phyloP scores from a whole-genome alignment of 805 yeast genomes.

The Candida koratica region DNA sequence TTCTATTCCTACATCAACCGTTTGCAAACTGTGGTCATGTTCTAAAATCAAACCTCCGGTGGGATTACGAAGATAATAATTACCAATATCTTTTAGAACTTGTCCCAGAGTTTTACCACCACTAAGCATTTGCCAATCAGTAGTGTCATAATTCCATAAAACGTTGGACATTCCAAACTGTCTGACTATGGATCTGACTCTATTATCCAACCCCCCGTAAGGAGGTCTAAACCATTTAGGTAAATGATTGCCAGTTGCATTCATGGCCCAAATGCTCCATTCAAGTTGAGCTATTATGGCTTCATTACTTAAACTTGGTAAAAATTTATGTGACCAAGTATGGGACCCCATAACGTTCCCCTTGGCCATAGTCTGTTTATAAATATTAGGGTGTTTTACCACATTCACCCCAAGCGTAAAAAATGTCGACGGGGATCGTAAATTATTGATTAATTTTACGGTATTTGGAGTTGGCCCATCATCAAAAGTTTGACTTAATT shows the following conservation, averaged over 20 bases:
- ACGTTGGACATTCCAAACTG: conserved; percentile 86
- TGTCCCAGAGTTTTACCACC: conserved; percentile 46
- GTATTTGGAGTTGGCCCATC: conserved; percentile 90
- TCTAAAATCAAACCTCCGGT: conserved; percentile 71
- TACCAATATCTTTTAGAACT: conserved; percentile 51
- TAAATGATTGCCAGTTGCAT: conserved; percentile 80
- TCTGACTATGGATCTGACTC: conserved; percentile 74
- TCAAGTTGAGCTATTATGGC: conserved; percentile 82
- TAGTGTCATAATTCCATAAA: conserved; percentile 87
- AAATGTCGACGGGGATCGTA: conserved; percentile 63
- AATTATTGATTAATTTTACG: conserved; percentile 48
- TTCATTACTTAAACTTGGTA: conserved; percentile 76
- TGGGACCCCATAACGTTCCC: conserved; percentile 88
- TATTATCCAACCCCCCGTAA: conserved; percentile 87
- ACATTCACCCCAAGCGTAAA: conserved; percentile 83
- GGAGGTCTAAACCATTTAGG: conserved; percentile 98
- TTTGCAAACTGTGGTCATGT: conserved; percentile 69
- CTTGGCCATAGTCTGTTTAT: conserved; percentile 46
- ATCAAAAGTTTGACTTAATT: conserved; percentile 83
- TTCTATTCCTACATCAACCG: conserved; percentile 67
- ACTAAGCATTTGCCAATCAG: conserved; percentile 75
- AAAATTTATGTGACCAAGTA: conserved; percentile 87
- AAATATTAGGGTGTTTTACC: conserved; percentile 71
- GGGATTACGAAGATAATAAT: conserved; percentile 38
- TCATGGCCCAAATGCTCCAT: conserved; percentile 98